Base-by-base conservation (phyloP, 2,329 filamentous ascomycete genomes). In the Aspergillus sp. region DNA sequence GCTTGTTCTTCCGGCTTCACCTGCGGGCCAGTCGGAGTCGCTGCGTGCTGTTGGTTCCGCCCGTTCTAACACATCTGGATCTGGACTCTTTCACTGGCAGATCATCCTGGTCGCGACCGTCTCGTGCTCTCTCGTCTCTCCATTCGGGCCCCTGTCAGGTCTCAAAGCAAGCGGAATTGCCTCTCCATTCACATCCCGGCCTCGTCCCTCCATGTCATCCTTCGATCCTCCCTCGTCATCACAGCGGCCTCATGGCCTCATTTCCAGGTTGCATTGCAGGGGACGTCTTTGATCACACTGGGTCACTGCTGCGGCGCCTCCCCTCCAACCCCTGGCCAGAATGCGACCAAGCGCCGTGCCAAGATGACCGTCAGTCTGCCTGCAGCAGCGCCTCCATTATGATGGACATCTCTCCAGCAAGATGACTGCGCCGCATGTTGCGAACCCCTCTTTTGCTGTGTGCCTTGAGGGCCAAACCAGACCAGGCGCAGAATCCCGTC, bases 261-360 rank as follows among this genome's bases (percentile, higher is more conserved):
- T 40, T 8, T 4, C 34, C 30, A 30, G 54, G 52, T 61, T 50
- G 50, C 58, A 33, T 49, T 27, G 27, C 40, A 30, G 19, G 17
- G 17, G 13, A 5, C 5, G 34, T 37, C 34, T 37, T 37, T 37
- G 34, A n/a, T 37, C 34, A 37, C 34, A 37, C 34, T n/a, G 34
- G 24, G 15, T 27, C 13, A 33, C 22, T 27, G 22, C 41, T 30
- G 44, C 39, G 46, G 47, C 40, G 47, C 42, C 30, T 56, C 42
- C 44, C 45, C 47, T 51, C 51, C 42, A 40, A 50, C 45, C 56
- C 56, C 47, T 58, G 61, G 64, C 22, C 37, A 44, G 50, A 41
- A 22, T 45, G 50, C 24, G 50, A 42, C n/a, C 64, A 73, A 70
- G 68, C 69, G 68, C 70, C 65, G 62, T 60, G 70, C 71, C 68